Evolutionary conservation across 345 rosid species (phyloP).

Genomic region (Mangifera indica): DNA sequence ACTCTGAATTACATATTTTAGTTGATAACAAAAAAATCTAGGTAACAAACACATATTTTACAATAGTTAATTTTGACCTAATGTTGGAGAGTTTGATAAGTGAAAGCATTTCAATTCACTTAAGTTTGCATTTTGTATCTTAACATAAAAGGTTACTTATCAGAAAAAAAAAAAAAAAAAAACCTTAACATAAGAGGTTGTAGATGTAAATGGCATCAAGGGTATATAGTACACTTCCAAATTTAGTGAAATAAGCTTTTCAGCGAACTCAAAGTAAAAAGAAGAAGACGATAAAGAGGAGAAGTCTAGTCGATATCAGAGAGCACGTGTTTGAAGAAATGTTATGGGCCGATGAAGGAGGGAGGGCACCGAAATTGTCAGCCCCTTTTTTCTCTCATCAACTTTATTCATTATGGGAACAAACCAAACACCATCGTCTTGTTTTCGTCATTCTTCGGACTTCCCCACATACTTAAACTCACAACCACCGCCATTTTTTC

Average conservation of each 20-base stretch:
- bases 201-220: too few relatives aligned
- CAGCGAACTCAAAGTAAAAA: background rate
- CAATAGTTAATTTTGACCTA: too few relatives aligned
- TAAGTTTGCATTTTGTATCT: too few relatives aligned
- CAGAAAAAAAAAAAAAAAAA: too few relatives aligned
- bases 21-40: too few relatives aligned
- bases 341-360: slow-evolving; percentile 19
- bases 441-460: slow-evolving; percentile 35
- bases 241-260: background rate
- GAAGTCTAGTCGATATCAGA: slow-evolving; percentile 4
- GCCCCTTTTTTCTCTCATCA: slow-evolving; percentile 9
- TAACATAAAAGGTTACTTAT: too few relatives aligned
- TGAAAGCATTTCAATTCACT: too few relatives aligned
- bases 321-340: background rate
- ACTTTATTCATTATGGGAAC: slow-evolving; percentile 9
- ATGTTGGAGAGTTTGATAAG: too few relatives aligned
- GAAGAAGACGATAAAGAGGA: background rate
- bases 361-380: slow-evolving; percentile 27
- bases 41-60: too few relatives aligned
- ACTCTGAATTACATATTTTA: too few relatives aligned
- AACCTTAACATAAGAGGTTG: too few relatives aligned
- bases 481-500: background rate
- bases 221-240: background rate
- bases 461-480: background rate
- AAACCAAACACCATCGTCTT: slow-evolving; percentile 20